Evolutionary conservation across 148 eudicot species (phyloP), one percentile per base, ranked within the genome.

Genomic region (Beta vulgaris): DNA sequence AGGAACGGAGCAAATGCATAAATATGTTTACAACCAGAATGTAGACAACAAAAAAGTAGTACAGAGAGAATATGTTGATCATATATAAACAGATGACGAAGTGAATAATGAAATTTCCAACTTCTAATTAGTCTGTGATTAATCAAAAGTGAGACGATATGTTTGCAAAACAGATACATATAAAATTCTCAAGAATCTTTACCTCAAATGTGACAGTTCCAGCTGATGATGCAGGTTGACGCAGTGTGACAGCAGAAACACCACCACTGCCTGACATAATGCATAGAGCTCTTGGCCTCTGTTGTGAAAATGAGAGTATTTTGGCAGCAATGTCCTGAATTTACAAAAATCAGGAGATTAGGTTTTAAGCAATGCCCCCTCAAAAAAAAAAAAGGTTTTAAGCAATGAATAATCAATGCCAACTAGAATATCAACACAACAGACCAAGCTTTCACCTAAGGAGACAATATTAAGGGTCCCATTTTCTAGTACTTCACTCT

Each of bases 251-350:
- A 55, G 88, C 80, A 53, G 98, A 93, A 76, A 93, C 93, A 37
- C 93, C 81, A 60, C 98, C 98, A 84, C 79, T 89, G 31, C 88
- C 98, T 32, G 98, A 89, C 86, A 93, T 68, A 68, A 93, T 83
- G 76, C 98, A 93, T 37, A 93, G 68, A 76, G 96, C 98, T 81
- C 98, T 84, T 28, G 93, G 91, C 87, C 93, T 85, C 77, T 93
- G 96, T 71, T 93, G 96, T 59, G 98, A 81, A 81, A 91, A 93
- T 54, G 89, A 74, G 36, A 89, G 83, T 82, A 93, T 85, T 75
- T 89, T 93, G 57, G 86, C 78, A 8, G 96, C 91, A 87, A 93
- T 77, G 67, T 93, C 93, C 98, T 93, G 90, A 69, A 67, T 18
- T 40, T 28, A 36, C 35, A 28, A 26, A 25, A 25, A 68, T 26